Conservation (phyloP, 805 yeast genomes). For the Huiozyma naganishii region DNA sequence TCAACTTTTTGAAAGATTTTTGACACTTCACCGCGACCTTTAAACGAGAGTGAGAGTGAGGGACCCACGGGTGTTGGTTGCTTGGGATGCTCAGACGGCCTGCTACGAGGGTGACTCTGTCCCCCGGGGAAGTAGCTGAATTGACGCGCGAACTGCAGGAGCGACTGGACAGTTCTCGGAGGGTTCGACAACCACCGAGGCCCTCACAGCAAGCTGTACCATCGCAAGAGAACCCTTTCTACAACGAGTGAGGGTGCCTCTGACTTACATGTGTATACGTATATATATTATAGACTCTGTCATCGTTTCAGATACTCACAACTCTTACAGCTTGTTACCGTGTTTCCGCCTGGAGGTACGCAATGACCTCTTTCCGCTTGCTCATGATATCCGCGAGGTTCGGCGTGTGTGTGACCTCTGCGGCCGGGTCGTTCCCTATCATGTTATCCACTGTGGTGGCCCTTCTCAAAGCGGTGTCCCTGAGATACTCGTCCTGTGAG, state of each 20-base stretch:
- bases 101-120: slow-evolving; percentile 54
- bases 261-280: not conserved
- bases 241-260: not conserved
- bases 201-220: no score
- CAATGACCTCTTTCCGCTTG: slow-evolving; percentile 14
- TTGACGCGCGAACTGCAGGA: slow-evolving; percentile 20
- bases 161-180: slow-evolving; percentile 4
- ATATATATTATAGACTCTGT: not conserved
- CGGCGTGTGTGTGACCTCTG: slow-evolving; percentile 21
- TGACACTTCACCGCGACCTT: no score
- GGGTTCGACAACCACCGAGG: not conserved
- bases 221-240: slow-evolving; percentile 2
- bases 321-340: slow-evolving; percentile 3
- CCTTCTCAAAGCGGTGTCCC: slow-evolving; percentile 21
- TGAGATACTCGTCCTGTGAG: slow-evolving; percentile 17
- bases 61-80: no score
- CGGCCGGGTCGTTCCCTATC: slow-evolving; percentile 21
- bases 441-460: slow-evolving; percentile 23
- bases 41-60: no score
- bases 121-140: slow-evolving; percentile 51
- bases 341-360: slow-evolving; percentile 12
- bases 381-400: slow-evolving; percentile 19
- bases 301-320: not conserved
- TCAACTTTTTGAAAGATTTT: no score
- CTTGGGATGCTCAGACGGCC: slow-evolving; percentile 53